A percentile compares a stretch with the other conserved stretches of the same genome.
These are phyloP conservation scores for Setaria viridis DNA, from an alignment of 202 grass and related monocot genomes.

Conservation along the genomic window DNA sequence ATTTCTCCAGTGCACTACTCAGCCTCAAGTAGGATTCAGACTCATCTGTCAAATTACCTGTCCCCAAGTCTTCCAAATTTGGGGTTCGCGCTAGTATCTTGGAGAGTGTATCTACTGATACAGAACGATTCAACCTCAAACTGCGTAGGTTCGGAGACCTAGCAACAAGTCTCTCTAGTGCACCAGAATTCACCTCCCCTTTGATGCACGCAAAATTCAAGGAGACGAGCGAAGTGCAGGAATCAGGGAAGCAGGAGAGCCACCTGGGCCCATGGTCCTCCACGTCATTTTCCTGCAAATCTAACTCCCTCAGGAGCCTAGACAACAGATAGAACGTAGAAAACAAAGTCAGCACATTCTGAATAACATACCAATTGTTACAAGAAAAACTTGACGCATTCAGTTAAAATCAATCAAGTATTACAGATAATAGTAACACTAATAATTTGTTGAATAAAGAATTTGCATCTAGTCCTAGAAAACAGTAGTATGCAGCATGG, in stretches of 20 bases:
- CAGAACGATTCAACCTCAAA: conserved; percentile 80
- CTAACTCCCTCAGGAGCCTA: conserved; percentile 83
- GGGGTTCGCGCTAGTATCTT: conserved; percentile 73
- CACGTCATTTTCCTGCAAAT: conserved; percentile 99
- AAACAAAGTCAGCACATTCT: conserved; percentile 7
- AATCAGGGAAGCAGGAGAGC: conserved; percentile 93
- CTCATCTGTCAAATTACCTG: conserved; percentile 72
- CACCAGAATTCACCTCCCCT: conserved; percentile 81
- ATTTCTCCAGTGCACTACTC: conserved; percentile 62
- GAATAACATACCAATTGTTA: background rate
- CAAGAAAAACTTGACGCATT: background rate
- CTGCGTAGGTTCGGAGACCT: conserved; percentile 83
- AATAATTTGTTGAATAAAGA: background rate
- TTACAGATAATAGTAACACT: background rate
- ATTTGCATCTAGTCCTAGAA: background rate
- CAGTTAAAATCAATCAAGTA: background rate
- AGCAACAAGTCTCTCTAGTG: conserved; percentile 79
- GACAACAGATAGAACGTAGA: conserved; percentile 22
- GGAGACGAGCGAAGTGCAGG: conserved; percentile 79
- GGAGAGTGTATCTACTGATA: conserved; percentile 72
- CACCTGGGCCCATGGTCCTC: conserved; percentile 89
- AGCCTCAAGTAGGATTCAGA: conserved; percentile 65
- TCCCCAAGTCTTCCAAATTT: conserved; percentile 87
- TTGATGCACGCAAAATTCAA: conserved; percentile 96
- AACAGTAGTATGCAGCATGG: background rate